Conservation (phyloP, 2,329 filamentous ascomycete genomes). For the Colletotrichum chlorophyti region DNA sequence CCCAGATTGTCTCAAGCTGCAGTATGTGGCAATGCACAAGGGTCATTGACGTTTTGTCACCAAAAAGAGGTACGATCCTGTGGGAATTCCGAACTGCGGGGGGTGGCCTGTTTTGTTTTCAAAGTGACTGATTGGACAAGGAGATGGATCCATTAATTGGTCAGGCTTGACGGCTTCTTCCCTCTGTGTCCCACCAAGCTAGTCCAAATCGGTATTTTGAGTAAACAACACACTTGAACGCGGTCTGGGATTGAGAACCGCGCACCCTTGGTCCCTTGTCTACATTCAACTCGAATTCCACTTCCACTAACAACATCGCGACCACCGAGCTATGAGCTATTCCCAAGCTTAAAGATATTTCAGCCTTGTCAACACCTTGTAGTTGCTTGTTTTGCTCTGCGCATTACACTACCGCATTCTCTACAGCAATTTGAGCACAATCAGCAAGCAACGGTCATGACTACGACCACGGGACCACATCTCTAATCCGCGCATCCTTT, state of each 20-base stretch:
- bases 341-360: conserved; percentile 2
- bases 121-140: neutral
- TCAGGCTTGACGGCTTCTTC: neutral
- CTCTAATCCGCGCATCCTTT: conserved; percentile 10
- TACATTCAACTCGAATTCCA: conserved; percentile 16
- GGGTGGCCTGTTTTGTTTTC: neutral
- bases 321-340: conserved; percentile 14
- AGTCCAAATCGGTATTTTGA: conserved; percentile 43
- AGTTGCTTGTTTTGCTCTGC: conserved; percentile 9
- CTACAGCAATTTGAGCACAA: neutral
- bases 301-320: conserved; percentile 22
- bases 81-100: conserved; percentile 6
- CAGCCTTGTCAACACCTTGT: neutral
- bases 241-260: conserved; percentile 17
- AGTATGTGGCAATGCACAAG: neutral
- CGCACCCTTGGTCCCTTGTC: conserved; percentile 21
- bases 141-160: neutral
- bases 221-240: conserved; percentile 48
- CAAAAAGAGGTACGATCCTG: conserved; percentile 1
- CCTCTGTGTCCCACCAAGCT: conserved; percentile 32
- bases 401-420: conserved; percentile 1
- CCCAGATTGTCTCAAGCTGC: conserved; percentile 23
- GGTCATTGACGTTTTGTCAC: conserved; percentile 4
- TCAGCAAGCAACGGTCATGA: conserved; percentile 14
- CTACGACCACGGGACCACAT: conserved; percentile 8